phyloP scores from a whole-genome alignment of 176 grass and related monocot species.

The Triticum urartu region DNA sequence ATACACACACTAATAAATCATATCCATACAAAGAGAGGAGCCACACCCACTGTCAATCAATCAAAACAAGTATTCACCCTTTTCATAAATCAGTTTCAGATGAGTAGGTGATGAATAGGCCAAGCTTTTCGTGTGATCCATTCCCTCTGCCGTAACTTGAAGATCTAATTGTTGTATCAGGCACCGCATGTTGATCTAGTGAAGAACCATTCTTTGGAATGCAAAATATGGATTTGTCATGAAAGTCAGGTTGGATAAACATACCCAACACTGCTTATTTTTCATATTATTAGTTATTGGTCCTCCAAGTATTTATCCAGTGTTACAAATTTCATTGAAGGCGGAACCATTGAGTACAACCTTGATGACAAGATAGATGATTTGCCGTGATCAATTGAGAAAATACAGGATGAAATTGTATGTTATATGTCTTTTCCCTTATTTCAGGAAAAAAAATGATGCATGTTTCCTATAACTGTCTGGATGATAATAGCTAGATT shows the following conservation, averaged over 20 bases:
- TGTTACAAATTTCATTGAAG: conserved; percentile 9
- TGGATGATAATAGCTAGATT: too few relatives aligned
- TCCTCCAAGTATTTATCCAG: background rate
- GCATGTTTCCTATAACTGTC: background rate
- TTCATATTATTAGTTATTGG: background rate
- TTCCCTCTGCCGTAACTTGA: background rate
- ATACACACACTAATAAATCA: too few relatives aligned
- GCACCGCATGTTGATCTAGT: background rate
- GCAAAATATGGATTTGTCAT: background rate
- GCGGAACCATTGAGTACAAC: background rate
- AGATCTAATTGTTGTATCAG: background rate
- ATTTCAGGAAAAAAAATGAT: background rate
- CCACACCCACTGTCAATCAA: too few relatives aligned
- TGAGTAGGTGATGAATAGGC: too few relatives aligned
- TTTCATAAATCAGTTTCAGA: too few relatives aligned
- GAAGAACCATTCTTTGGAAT: background rate
- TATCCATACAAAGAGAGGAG: too few relatives aligned
- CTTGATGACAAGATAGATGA: background rate
- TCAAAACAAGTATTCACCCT: too few relatives aligned
- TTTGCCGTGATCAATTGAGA: background rate
- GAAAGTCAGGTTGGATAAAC: background rate
- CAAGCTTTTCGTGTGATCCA: too few relatives aligned
- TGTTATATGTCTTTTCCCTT: background rate
- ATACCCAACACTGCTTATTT: background rate
- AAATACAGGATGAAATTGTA: background rate